phyloP scores from a whole-genome alignment of 768 basidiomycete genomes.

The Aureoboletus auriporus region DNA sequence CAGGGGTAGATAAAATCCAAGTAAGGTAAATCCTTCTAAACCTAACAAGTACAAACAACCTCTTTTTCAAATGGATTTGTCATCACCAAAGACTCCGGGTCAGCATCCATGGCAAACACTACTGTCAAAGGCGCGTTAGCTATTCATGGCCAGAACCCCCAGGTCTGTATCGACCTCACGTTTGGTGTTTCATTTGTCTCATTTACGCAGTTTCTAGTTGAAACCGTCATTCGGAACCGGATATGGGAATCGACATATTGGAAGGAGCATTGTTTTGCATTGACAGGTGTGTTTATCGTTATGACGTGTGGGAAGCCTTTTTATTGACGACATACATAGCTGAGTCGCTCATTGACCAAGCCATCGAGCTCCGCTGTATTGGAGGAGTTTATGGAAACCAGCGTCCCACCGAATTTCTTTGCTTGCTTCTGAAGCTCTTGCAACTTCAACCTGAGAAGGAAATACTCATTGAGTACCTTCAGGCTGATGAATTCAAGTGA shows the following conservation, averaged over 20 bases:
- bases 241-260: conserved; percentile 94
- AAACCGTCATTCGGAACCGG: conserved; percentile 92
- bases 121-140: conserved; percentile 82
- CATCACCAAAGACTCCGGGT: background rate
- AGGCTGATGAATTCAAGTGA: conserved; percentile 98
- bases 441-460: conserved; percentile 99
- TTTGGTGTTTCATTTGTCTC: conserved; percentile 5
- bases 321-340: conserved; percentile 43
- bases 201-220: conserved; percentile 74
- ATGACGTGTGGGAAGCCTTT: background rate
- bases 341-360: conserved; percentile 90
- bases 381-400: conserved; percentile 97
- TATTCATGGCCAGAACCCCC: conserved; percentile 97
- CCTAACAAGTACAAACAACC: conserved; percentile 24
- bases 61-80: background rate
- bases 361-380: conserved; percentile 74
- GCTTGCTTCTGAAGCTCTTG: conserved; percentile 86
- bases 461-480: conserved; percentile 90
- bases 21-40: conserved; percentile 26
- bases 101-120: conserved; percentile 76
- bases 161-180: conserved; percentile 39
- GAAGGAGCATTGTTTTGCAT: conserved; percentile 99
- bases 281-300: conserved; percentile 62
- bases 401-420: conserved; percentile 90
- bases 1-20: conserved; percentile 28